phyloP scores from a whole-genome alignment of 2,329 filamentous ascomycete species.

The Daldinia sp. region DNA sequence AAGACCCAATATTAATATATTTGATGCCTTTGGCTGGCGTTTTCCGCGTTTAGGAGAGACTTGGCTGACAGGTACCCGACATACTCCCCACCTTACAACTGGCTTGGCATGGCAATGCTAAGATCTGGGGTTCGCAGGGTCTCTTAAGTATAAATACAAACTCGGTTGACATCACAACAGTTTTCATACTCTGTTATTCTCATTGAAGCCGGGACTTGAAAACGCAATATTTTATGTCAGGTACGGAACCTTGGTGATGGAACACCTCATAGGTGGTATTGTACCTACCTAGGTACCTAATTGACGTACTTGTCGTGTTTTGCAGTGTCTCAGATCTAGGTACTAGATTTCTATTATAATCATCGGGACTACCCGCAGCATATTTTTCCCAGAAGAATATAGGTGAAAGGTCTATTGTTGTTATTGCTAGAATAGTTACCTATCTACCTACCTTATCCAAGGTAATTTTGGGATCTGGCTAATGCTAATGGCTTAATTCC shows the following conservation, averaged over 20 bases:
- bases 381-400: background rate
- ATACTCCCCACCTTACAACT: no score
- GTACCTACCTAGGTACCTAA: no score
- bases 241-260: background rate
- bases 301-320: background rate
- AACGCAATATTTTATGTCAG: background rate
- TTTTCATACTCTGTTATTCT: background rate
- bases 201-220: background rate
- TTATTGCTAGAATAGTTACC: no score
- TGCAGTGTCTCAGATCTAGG: background rate
- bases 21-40: constrained; percentile 3
- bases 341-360: background rate
- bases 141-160: background rate
- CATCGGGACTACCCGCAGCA: background rate
- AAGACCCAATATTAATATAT: background rate
- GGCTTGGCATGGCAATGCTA: background rate
- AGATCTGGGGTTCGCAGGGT: no score
- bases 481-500: no score
- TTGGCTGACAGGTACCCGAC: no score
- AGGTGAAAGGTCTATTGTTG: background rate
- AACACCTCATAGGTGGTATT: background rate
- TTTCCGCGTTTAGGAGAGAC: background rate
- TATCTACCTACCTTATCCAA: no score
- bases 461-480: no score
- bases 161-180: background rate